Evolutionary conservation across 768 basidiomycete genomes (phyloP).

Genomic region (Dioszegia hungarica): DNA sequence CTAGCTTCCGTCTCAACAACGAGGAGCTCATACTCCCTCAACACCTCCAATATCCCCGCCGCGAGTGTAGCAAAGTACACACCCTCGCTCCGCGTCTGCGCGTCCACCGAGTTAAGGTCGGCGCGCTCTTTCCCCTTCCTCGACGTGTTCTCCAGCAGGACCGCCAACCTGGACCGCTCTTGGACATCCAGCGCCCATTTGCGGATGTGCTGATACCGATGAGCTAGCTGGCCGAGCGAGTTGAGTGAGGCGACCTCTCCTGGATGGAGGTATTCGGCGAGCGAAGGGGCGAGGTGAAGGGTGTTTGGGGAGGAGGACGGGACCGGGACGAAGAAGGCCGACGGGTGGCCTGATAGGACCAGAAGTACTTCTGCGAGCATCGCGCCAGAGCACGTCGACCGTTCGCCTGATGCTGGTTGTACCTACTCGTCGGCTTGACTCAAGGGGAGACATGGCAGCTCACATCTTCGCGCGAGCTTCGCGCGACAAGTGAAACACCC

Average conservation of each 20-base stretch:
- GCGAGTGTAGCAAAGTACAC: conserved; percentile 71
- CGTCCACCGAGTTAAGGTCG: not conserved
- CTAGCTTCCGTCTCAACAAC: conserved; percentile 76
- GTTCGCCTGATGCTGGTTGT: not conserved
- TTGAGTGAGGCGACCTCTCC: conserved; percentile 83
- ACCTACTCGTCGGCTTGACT: not conserved
- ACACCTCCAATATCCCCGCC: conserved; percentile 65
- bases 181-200: conserved; percentile 51
- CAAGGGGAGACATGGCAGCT: not conserved
- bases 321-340: conserved; percentile 68
- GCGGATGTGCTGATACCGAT: conserved; percentile 69
- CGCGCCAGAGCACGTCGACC: too few relatives aligned
- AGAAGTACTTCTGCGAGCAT: conserved; percentile 90
- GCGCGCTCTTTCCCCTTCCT: conserved; percentile 19
- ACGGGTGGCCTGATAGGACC: conserved; percentile 78
- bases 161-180: conserved; percentile 12
- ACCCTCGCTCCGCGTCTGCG: conserved; percentile 54
- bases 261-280: conserved; percentile 72
- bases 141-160: conserved; percentile 10
- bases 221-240: conserved; percentile 67
- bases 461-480: too few relatives aligned
- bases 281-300: conserved; percentile 55
- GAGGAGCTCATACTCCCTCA: conserved; percentile 74
- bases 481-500: too few relatives aligned
- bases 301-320: conserved; percentile 52